A percentile compares a stretch with the other conserved stretches of the same genome.
phyloP scores from a whole-genome alignment of 1,139 yeast genomes.

The Candida sanyaensis region DNA sequence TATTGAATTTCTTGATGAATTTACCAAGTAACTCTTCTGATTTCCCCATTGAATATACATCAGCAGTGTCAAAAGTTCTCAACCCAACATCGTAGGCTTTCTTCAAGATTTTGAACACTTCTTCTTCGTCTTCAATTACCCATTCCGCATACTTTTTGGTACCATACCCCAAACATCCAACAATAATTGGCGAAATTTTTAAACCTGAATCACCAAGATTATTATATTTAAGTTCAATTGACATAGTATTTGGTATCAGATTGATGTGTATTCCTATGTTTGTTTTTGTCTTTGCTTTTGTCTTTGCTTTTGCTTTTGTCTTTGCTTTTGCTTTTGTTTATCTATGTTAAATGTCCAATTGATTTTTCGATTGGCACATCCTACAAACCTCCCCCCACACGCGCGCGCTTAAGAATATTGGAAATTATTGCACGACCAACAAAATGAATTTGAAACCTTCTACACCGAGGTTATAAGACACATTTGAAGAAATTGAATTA shows the following conservation, averaged over 20 bases:
- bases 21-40: conserved; percentile 25
- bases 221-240: conserved; percentile 12
- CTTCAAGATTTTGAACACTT: conserved; percentile 37
- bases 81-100: conserved; percentile 51
- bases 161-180: conserved; percentile 65
- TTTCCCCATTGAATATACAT: conserved; percentile 30
- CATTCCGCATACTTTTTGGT: conserved; percentile 46
- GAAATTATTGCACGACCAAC: too few relatives aligned
- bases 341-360: background rate
- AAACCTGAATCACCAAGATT: conserved; percentile 52
- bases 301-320: too few relatives aligned
- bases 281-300: too few relatives aligned
- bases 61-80: conserved; percentile 40
- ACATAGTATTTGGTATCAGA: background rate
- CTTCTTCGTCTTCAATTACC: conserved; percentile 41
- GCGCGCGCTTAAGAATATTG: too few relatives aligned
- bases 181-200: conserved; percentile 49
- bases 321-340: too few relatives aligned
- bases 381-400: background rate
- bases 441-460: too few relatives aligned
- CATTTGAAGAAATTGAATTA: too few relatives aligned
- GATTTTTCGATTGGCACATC: too few relatives aligned
- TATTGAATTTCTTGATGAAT: conserved; percentile 24
- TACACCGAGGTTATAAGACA: too few relatives aligned
- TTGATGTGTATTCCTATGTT: background rate